These are phyloP conservation scores for Cordyceps militaris DNA, from an alignment of 2,329 filamentous ascomycete species.

Conservation along the genomic window DNA sequence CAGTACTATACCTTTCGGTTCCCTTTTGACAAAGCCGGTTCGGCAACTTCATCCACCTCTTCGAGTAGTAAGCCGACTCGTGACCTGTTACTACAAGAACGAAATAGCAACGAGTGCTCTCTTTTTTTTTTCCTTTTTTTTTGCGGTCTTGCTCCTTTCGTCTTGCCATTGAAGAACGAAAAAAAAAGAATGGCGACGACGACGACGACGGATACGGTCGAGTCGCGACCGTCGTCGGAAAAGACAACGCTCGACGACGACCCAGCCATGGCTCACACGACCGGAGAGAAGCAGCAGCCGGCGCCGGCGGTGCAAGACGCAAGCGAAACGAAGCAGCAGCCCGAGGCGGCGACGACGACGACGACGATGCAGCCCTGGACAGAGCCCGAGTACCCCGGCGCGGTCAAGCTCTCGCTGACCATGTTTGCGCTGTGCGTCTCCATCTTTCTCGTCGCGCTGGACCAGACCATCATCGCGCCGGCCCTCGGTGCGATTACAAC, in stretches of 20 bases:
- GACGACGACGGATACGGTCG: not conserved
- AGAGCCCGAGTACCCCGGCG: slow-evolving; percentile 30
- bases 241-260: slow-evolving; percentile 6
- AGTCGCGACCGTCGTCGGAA: not conserved
- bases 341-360: not conserved
- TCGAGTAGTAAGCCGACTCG: too few relatives aligned
- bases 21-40: too few relatives aligned
- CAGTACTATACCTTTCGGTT: too few relatives aligned
- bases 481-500: slow-evolving; percentile 45
- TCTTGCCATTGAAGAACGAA: too few relatives aligned
- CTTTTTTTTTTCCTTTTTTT: too few relatives aligned
- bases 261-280: not conserved
- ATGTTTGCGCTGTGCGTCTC: slow-evolving; percentile 38
- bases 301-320: not conserved
- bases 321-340: not conserved
- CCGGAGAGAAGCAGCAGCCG: not conserved
- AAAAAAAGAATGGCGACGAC: not conserved
- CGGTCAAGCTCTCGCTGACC: slow-evolving; percentile 33
- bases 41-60: too few relatives aligned
- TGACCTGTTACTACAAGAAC: too few relatives aligned
- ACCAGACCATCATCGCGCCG: slow-evolving; percentile 46
- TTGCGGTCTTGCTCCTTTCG: too few relatives aligned
- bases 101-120: too few relatives aligned
- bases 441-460: slow-evolving; percentile 43
- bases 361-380: not conserved